These are phyloP conservation scores for Cryptococcus maquisensis DNA, from an alignment of 1,284 basidiomycete species.

Conservation along the genomic window DNA sequence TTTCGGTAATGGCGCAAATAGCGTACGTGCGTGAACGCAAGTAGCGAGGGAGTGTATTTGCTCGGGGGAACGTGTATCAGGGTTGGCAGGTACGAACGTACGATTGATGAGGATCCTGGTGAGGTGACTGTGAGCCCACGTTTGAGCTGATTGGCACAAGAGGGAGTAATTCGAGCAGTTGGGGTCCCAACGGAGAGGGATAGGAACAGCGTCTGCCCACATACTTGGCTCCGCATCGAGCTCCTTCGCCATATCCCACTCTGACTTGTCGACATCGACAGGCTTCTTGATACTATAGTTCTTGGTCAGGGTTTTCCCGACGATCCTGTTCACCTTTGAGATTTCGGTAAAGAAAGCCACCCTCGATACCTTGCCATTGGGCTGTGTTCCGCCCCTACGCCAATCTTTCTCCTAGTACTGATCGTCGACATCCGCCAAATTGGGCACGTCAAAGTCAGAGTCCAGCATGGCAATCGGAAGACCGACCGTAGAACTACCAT, in stretches of 20 bases:
- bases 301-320: conserved; percentile 65
- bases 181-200: conserved; percentile 70
- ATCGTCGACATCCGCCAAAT: conserved; percentile 77
- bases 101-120: conserved; percentile 67
- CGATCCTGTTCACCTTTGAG: conserved; percentile 66
- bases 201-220: conserved; percentile 70
- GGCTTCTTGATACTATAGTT: conserved; percentile 69
- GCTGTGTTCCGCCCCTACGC: conserved; percentile 57
- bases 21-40: conserved; percentile 76
- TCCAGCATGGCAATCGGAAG: conserved; percentile 77
- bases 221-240: conserved; percentile 65
- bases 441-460: conserved; percentile 74
- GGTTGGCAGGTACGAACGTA: conserved; percentile 65
- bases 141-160: conserved; percentile 64
- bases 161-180: conserved; percentile 58
- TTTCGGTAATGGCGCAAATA: conserved; percentile 66
- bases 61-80: conserved; percentile 32
- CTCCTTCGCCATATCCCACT: conserved; percentile 63
- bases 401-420: conserved; percentile 65
- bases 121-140: conserved; percentile 67
- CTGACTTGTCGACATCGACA: conserved; percentile 56
- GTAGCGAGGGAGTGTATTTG: conserved; percentile 66
- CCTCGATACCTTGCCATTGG: conserved; percentile 50
- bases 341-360: conserved; percentile 63
- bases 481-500: conserved; percentile 67